phyloP scores from a whole-genome alignment of 108 stramenopile genomes.

The Poteriospumella lacustris region DNA sequence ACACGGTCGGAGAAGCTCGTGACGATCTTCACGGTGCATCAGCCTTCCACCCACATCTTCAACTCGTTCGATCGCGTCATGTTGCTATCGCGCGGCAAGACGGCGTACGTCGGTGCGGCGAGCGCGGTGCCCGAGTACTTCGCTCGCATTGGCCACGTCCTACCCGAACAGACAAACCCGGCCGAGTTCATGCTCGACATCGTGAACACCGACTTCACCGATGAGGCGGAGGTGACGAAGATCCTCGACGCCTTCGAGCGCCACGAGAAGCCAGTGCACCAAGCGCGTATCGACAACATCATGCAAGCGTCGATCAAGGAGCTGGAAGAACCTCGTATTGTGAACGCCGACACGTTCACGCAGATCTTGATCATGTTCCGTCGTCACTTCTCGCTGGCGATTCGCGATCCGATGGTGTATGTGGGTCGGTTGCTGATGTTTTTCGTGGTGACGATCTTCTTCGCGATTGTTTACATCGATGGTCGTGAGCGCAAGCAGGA shows the following conservation, averaged over 20 bases:
- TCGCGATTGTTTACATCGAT: slow-evolving; percentile 32
- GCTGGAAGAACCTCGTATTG: too few species aligned
- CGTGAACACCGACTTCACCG: slow-evolving; percentile 46
- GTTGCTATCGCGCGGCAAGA: slow-evolving; percentile 52
- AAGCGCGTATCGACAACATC: too few species aligned
- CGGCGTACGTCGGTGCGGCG: slow-evolving; percentile 43
- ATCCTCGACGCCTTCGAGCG: slow-evolving; percentile 45
- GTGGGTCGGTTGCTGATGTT: neutral
- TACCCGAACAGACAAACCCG: slow-evolving; percentile 42
- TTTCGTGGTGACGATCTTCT: slow-evolving; percentile 15
- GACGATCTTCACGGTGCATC: slow-evolving; percentile 59
- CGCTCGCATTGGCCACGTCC: slow-evolving; percentile 37
- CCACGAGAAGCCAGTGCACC: too few species aligned
- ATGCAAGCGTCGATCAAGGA: too few species aligned
- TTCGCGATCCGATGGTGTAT: slow-evolving; percentile 10
- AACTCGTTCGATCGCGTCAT: slow-evolving; percentile 56
- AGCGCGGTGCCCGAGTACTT: slow-evolving; percentile 49
- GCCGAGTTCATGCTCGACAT: slow-evolving; percentile 52
- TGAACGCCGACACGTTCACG: too few species aligned
- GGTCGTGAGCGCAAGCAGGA: slow-evolving; percentile 21
- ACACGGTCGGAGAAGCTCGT: slow-evolving; percentile 49
- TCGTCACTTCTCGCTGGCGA: neutral
- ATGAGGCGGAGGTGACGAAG: slow-evolving; percentile 34
- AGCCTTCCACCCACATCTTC: slow-evolving; percentile 55
- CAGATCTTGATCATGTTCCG: neutral